Conservation (phyloP, 768 basidiomycete species). For the Tylopilus vinaceipallidus region DNA sequence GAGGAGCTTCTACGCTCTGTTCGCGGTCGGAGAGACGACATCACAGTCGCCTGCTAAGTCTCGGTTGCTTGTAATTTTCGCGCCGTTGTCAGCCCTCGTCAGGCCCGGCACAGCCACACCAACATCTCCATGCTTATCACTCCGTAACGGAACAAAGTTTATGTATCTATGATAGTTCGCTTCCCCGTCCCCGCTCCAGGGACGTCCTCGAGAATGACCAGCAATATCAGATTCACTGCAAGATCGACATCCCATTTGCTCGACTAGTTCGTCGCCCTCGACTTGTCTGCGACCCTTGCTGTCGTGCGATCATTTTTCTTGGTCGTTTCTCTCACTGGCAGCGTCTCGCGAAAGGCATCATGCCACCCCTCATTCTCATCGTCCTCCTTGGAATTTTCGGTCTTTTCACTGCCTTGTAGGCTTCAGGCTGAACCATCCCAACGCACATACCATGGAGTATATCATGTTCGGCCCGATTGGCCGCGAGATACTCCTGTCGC, state of each 20-base stretch:
- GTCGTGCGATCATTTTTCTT: background rate
- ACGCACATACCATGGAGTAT: conserved; percentile 49
- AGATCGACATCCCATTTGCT: background rate
- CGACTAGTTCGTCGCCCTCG: background rate
- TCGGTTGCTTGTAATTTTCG: too few relatives aligned
- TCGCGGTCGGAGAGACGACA: conserved; percentile 17
- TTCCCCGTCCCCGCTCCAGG: background rate
- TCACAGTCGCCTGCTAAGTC: conserved; percentile 7
- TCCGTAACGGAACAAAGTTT: background rate
- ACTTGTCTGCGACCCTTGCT: conserved; percentile 1
- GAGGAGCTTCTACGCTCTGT: conserved; percentile 38
- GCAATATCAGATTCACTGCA: conserved; percentile 24
- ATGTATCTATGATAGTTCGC: too few relatives aligned
- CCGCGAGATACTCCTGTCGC: conserved; percentile 5
- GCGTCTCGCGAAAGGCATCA: conserved; percentile 1
- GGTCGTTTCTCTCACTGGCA: background rate
- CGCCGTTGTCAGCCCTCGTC: background rate
- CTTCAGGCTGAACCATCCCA: conserved; percentile 40
- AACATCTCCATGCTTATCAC: background rate
- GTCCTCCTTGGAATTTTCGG: conserved; percentile 1
- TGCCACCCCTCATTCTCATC: conserved; percentile 6
- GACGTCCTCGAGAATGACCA: conserved; percentile 44
- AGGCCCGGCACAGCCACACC: conserved; percentile 5
- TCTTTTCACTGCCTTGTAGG: conserved; percentile 37
- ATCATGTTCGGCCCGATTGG: conserved; percentile 4